These are phyloP conservation scores for Moricandia moricandioides DNA, from an alignment of 345 rosid species.

Conservation along the genomic window DNA sequence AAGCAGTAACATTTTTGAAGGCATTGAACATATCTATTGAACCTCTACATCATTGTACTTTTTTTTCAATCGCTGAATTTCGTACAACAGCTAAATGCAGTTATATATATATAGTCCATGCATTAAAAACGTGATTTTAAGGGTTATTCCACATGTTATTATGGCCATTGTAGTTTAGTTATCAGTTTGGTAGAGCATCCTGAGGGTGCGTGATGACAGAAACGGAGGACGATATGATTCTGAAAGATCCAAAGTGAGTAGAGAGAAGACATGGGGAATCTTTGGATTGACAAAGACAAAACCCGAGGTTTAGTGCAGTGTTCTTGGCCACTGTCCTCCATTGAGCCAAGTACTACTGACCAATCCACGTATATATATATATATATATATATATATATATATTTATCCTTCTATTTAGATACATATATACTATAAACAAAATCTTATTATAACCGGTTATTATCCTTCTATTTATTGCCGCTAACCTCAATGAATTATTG, in stretches of 20 bases:
- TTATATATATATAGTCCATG: neutral
- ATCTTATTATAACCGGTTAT: neutral
- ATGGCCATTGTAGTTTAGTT: neutral
- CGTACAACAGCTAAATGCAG: neutral
- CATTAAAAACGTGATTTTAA: neutral
- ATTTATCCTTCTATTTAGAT: conserved; percentile 7
- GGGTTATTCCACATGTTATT: neutral
- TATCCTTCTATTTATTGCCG: neutral
- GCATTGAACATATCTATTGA: neutral
- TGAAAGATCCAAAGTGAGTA: neutral
- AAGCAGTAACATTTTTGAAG: too few relatives aligned
- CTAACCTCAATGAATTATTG: too few relatives aligned
- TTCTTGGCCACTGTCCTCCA: conserved; percentile 22
- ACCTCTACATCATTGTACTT: neutral
- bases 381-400: too few relatives aligned
- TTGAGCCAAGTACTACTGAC: conserved; percentile 35
- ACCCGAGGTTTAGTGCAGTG: conserved; percentile 36
- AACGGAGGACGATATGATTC: neutral
- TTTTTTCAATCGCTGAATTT: neutral
- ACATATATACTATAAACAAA: too few relatives aligned
- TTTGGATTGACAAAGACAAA: conserved; percentile 39
- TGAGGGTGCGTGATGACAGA: neutral
- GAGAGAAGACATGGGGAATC: conserved; percentile 13
- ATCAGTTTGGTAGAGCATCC: neutral
- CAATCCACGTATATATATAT: neutral